phyloP scores from a whole-genome alignment of 2,329 filamentous ascomycete species.

The Stagonosporopsis vannaccii region DNA sequence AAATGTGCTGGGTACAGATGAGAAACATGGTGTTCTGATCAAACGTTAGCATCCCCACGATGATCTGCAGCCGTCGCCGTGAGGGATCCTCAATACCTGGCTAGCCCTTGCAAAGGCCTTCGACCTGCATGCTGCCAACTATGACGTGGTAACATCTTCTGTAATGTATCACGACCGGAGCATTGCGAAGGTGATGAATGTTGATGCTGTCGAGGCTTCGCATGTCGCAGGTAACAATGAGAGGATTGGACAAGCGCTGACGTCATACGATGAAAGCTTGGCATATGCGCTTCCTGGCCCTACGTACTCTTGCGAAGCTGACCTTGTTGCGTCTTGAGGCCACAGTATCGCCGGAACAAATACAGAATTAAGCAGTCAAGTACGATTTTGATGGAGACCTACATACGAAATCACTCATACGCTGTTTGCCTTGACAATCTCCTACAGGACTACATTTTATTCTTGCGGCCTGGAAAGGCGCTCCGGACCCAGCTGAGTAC shows the following conservation, averaged over 20 bases:
- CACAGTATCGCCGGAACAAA: no score
- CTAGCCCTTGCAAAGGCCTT: slow-evolving; percentile 26
- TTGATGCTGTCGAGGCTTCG: slow-evolving; percentile 1
- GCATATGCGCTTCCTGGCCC: not conserved
- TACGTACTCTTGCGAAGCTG: not conserved
- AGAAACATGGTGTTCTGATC: slow-evolving; percentile 22
- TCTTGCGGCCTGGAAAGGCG: no score
- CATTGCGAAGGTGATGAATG: slow-evolving; percentile 20
- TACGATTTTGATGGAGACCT: no score
- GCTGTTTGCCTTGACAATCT: no score
- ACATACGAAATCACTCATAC: no score
- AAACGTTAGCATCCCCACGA: slow-evolving; percentile 27
- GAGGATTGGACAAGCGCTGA: slow-evolving; percentile 3
- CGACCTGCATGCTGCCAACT: slow-evolving; percentile 30
- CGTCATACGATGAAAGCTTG: slow-evolving; percentile 12
- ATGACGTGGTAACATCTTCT: slow-evolving; percentile 28
- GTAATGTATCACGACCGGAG: slow-evolving; percentile 7
- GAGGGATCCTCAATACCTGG: slow-evolving; percentile 34
- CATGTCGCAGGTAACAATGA: slow-evolving; percentile 9
- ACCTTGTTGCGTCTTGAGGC: no score
- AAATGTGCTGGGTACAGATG: slow-evolving; percentile 6
- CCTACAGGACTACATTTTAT: no score
- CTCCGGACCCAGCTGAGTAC: no score
- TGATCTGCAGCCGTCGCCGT: slow-evolving; percentile 31
- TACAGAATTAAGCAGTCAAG: no score